Percentiles rank a stretch among this genome's conserved stretches.
phyloP scores from a whole-genome alignment of 306 rosid species.

The Ziziphus jujuba region DNA sequence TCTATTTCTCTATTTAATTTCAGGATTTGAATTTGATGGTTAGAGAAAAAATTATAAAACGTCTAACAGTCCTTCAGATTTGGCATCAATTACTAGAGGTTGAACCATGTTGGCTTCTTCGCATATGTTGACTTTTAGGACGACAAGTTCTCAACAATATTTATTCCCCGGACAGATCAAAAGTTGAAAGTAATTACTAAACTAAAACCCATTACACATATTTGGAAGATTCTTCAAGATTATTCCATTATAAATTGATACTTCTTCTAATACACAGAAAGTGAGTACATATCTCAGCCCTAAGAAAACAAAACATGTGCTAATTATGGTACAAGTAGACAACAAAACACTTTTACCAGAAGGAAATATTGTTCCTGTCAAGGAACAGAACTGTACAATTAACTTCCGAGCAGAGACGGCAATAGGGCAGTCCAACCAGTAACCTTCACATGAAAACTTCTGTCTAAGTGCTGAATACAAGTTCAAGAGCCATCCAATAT shows the following conservation, averaged over 20 bases:
- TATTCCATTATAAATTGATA: neutral
- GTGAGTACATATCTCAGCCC: neutral
- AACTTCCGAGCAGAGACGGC: conserved; percentile 88
- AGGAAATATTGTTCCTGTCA: conserved; percentile 79
- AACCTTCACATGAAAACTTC: conserved; percentile 75
- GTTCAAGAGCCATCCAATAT: conserved; percentile 85
- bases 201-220: neutral
- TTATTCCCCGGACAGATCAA: neutral
- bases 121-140: neutral
- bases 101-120: neutral
- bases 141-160: neutral
- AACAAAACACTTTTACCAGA: conserved; percentile 56
- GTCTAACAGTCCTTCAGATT: no score
- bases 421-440: conserved; percentile 91
- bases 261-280: neutral
- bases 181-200: neutral
- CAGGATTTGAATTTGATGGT: no score
- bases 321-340: conserved; percentile 13
- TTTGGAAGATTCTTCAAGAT: neutral
- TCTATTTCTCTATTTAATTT: no score
- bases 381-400: conserved; percentile 82
- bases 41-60: no score
- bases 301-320: conserved; percentile 18
- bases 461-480: conserved; percentile 77
- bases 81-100: no score